These are phyloP conservation scores for Sicyos baderoa DNA, from an alignment of 306 rosid genomes.

Conservation along the genomic window DNA sequence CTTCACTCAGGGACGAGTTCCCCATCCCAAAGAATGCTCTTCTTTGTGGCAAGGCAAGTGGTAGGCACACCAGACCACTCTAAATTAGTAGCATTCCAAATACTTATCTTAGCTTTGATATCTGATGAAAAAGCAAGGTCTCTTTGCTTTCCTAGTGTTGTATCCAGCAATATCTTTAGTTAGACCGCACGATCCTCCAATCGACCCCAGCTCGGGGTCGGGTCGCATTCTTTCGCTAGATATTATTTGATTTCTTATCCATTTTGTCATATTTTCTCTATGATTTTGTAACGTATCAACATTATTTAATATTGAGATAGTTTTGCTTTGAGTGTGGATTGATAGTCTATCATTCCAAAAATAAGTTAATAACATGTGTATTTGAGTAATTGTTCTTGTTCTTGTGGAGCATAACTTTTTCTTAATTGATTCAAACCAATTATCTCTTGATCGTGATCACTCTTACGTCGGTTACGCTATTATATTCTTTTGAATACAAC, in stretches of 20 bases:
- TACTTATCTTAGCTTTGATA: neutral
- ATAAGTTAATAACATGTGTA: too few species aligned
- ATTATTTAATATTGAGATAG: neutral
- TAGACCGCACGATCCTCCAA: neutral
- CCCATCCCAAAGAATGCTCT: conserved; percentile 28
- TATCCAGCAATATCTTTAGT: neutral
- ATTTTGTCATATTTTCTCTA: conserved; percentile 21
- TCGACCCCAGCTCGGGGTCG: conserved; percentile 67
- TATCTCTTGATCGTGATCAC: too few species aligned
- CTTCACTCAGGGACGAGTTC: conserved; percentile 22
- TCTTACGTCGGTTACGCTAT: too few species aligned
- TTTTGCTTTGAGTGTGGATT: neutral
- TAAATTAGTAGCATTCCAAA: conserved; percentile 3
- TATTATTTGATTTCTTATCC: conserved; percentile 25
- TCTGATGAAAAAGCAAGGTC: conserved; percentile 6
- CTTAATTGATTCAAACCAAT: too few species aligned
- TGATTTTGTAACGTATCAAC: neutral
- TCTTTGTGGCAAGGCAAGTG: conserved; percentile 22
- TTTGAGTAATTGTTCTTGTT: too few species aligned
- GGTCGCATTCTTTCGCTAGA: conserved; percentile 54
- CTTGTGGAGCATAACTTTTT: too few species aligned
- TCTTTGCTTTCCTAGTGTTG: conserved; percentile 12
- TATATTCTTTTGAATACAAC: too few species aligned
- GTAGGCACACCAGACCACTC: conserved; percentile 22
- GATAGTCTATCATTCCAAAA: neutral